A percentile compares a stretch with the other conserved stretches of the same genome.
Conservation (phyloP, 1,139 yeast genomes). For the Scheffersomyces illinoinensis region DNA sequence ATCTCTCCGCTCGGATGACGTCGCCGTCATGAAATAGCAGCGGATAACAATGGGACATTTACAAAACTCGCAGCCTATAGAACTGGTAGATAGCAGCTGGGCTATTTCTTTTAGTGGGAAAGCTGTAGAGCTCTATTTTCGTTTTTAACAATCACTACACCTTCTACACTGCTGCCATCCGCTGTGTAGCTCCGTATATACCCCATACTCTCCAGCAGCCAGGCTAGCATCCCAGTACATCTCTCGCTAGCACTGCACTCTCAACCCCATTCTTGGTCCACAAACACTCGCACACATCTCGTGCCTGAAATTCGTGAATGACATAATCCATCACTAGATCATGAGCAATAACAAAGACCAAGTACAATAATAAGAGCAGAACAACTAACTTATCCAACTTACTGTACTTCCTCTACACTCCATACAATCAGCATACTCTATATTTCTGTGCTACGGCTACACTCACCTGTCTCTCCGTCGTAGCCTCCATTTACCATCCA, state of each 20-base stretch:
- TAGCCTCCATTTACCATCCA: not conserved
- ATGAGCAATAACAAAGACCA: not conserved
- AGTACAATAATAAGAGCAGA: not conserved
- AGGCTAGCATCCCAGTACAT: not conserved
- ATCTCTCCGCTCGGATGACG: not conserved
- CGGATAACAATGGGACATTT: not conserved
- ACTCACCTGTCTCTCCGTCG: not conserved
- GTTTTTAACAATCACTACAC: not conserved
- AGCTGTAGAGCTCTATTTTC: not conserved
- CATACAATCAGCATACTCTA: not conserved
- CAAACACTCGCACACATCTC: not conserved
- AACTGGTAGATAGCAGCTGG: not conserved
- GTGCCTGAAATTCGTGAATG: not conserved
- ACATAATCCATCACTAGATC: not conserved
- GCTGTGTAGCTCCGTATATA: not conserved
- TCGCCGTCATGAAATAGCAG: not conserved
- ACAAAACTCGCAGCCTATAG: not conserved
- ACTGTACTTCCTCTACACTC: not conserved
- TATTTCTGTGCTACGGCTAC: not conserved
- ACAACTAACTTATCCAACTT: not conserved
- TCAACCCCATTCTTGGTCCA: not conserved
- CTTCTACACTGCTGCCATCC: not conserved
- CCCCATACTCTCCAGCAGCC: not conserved
- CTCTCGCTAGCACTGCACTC: not conserved
- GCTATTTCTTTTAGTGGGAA: not conserved